Percentiles rank a stretch among this genome's conserved stretches.
phyloP scores from a whole-genome alignment of 257 asterid genomes.

The Knoxia roxburghii region DNA sequence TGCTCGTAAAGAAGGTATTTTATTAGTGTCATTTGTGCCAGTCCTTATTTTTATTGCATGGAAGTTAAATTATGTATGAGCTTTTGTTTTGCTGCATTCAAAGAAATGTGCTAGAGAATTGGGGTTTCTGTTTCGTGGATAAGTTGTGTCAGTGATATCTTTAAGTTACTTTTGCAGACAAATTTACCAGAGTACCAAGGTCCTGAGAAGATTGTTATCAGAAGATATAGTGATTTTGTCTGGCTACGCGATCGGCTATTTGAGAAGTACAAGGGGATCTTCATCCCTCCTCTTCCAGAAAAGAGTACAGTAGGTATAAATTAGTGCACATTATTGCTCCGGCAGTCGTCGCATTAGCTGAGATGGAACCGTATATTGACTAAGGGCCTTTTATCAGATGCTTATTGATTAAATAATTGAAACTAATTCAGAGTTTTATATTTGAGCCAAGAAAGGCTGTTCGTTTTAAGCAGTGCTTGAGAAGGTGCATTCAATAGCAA shows the following conservation, averaged over 20 bases:
- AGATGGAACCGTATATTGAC: background rate
- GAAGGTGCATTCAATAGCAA: background rate
- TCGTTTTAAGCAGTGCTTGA: background rate
- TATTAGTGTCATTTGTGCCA: background rate
- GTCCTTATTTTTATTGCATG: too few relatives aligned
- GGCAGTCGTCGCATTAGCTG: background rate
- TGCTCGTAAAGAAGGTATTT: background rate
- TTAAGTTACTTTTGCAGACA: conserved; percentile 49
- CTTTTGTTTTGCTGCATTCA: background rate
- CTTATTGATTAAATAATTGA: background rate
- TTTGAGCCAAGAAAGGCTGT: background rate
- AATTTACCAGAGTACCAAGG: conserved; percentile 82
- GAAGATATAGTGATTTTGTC: conserved; percentile 91
- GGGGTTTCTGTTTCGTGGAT: background rate
- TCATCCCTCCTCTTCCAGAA: conserved; percentile 99
- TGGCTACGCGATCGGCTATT: conserved; percentile 92
- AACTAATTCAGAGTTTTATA: background rate
- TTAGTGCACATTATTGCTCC: background rate
- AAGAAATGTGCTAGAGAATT: background rate
- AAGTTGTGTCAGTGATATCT: background rate
- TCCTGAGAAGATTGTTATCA: conserved; percentile 87
- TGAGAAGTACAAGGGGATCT: conserved; percentile 89
- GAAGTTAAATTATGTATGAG: background rate
- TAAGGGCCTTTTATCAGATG: background rate
- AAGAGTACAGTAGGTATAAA: conserved; percentile 92